phyloP scores from a whole-genome alignment of 164 flowering plant species.

The Kalanchoe fedtschenkoi region DNA sequence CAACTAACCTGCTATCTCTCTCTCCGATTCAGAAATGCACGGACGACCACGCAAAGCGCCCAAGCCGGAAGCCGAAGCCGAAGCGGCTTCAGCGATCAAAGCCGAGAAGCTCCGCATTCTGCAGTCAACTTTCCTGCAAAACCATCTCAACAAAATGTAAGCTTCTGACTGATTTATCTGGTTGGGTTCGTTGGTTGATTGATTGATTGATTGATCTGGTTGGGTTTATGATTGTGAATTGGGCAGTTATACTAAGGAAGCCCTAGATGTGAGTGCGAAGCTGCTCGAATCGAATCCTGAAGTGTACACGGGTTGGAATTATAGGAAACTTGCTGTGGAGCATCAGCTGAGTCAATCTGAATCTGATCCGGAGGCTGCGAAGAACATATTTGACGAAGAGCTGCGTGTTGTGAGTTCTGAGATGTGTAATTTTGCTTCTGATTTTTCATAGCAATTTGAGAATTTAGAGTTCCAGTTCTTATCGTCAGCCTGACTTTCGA shows the following conservation, averaged over 20 bases:
- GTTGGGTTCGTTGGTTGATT: background rate
- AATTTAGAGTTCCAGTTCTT: background rate
- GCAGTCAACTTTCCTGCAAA: slow-evolving; percentile 56
- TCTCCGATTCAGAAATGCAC: slow-evolving; percentile 43
- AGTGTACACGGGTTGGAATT: slow-evolving; percentile 81
- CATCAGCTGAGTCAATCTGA: slow-evolving; percentile 21
- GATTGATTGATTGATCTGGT: background rate
- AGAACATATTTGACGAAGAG: slow-evolving; percentile 52
- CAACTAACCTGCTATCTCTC: background rate
- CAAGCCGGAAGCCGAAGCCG: slow-evolving; percentile 42
- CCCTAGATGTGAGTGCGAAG: slow-evolving; percentile 51
- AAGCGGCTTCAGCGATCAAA: slow-evolving; percentile 46
- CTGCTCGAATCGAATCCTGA: slow-evolving; percentile 74
- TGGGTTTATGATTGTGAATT: background rate
- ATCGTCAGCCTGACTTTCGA: background rate
- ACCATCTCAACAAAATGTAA: slow-evolving; percentile 63
- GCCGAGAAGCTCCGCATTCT: slow-evolving; percentile 52
- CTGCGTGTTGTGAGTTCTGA: slow-evolving; percentile 49
- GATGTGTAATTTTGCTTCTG: background rate
- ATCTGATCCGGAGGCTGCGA: slow-evolving; percentile 34
- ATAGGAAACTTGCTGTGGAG: slow-evolving; percentile 67
- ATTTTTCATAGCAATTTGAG: background rate
- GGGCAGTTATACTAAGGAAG: slow-evolving; percentile 67
- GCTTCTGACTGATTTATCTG: background rate
- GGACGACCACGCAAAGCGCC: slow-evolving; percentile 68